Percentiles rank a stretch among this genome's conserved stretches.
These are phyloP conservation scores for Lyophyllum atratum DNA, from an alignment of 768 basidiomycete genomes.

Conservation along the genomic window DNA sequence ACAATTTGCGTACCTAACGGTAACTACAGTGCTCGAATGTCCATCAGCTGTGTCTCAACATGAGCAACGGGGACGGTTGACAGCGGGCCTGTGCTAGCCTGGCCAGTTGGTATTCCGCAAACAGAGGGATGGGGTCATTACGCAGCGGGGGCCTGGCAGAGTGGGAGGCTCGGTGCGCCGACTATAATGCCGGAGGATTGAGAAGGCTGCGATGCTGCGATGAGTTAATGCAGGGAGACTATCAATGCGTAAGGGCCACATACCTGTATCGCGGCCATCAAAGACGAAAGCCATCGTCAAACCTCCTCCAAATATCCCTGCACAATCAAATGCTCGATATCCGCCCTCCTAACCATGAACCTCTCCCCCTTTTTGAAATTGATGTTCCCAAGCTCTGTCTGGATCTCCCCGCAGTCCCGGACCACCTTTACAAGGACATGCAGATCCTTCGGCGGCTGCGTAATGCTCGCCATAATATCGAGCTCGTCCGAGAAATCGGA, in stretches of 20 bases:
- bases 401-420: conserved; percentile 87
- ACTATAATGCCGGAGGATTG: neutral
- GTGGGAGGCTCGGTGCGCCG: neutral
- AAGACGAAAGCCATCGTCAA: conserved; percentile 19
- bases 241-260: neutral
- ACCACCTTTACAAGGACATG: conserved; percentile 87
- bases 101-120: no score
- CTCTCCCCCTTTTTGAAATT: conserved; percentile 90
- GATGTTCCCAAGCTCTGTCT: conserved; percentile 88
- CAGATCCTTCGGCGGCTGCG: conserved; percentile 84
- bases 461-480: conserved; percentile 84
- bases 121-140: no score
- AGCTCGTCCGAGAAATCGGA: conserved; percentile 83
- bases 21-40: no score
- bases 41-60: no score
- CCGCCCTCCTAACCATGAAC: conserved; percentile 84
- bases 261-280: neutral
- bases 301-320: conserved; percentile 93
- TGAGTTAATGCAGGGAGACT: neutral
- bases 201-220: neutral
- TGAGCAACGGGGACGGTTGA: no score
- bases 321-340: conserved; percentile 93
- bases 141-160: no score
- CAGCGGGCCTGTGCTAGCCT: no score
- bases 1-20: no score